Conservation (phyloP, 805 yeast species). For the Kazachstania viticola region DNA sequence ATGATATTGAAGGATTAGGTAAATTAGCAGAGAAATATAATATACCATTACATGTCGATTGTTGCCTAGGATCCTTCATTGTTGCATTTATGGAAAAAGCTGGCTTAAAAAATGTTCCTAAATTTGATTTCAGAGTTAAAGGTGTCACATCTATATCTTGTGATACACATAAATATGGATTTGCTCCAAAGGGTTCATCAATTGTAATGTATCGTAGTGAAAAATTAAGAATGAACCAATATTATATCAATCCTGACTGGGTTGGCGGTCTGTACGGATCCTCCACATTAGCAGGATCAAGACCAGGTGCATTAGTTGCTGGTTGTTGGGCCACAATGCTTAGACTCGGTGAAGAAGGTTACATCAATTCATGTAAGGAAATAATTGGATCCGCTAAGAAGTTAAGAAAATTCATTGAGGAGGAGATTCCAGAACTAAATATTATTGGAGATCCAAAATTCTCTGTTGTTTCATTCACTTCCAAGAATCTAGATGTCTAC, state of each 20-base stretch:
- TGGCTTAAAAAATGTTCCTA: conserved; percentile 31
- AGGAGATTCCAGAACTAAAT: conserved; percentile 44
- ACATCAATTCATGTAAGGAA: conserved; percentile 48
- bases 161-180: conserved; percentile 98
- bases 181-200: conserved; percentile 95
- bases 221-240: conserved; percentile 65
- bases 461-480: conserved; percentile 72
- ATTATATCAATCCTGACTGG: conserved; percentile 78
- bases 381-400: conserved; percentile 57
- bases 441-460: conserved; percentile 78
- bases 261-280: conserved; percentile 93
- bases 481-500: conserved; percentile 55
- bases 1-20: conserved; percentile 69
- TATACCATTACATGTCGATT: conserved; percentile 92
- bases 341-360: conserved; percentile 75
- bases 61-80: conserved; percentile 88
- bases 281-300: conserved; percentile 90
- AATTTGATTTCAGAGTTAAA: conserved; percentile 75
- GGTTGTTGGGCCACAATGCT: conserved; percentile 96
- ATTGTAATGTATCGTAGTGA: conserved; percentile 75
- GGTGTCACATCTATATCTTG: conserved; percentile 98
- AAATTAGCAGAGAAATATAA: conserved; percentile 44
- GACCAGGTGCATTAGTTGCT: conserved; percentile 96
- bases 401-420: conserved; percentile 37
- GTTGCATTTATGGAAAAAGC: conserved; percentile 67